These are phyloP conservation scores for Tulasnella calospora DNA, from an alignment of 768 basidiomycete species.

Conservation along the genomic window DNA sequence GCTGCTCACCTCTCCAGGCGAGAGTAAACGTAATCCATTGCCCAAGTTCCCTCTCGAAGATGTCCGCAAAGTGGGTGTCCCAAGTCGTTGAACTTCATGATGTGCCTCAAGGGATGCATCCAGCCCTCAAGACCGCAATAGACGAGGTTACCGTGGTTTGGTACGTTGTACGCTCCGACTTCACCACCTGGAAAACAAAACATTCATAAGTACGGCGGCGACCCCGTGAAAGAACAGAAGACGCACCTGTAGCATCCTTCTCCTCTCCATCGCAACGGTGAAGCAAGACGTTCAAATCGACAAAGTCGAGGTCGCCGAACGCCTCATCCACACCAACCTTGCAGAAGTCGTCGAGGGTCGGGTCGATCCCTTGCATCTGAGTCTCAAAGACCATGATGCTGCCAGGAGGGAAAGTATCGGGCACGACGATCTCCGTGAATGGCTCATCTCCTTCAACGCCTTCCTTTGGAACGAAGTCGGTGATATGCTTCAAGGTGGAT, in stretches of 20 bases:
- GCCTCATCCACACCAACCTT: slow-evolving; percentile 63
- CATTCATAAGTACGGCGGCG: background rate
- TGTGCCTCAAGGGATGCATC: slow-evolving; percentile 81
- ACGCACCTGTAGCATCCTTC: slow-evolving; percentile 65
- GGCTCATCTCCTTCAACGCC: slow-evolving; percentile 62
- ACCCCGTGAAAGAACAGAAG: background rate
- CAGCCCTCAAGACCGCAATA: slow-evolving; percentile 97
- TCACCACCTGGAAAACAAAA: slow-evolving; percentile 45
- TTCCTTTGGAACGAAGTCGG: slow-evolving; percentile 53
- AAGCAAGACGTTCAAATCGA: slow-evolving; percentile 85
- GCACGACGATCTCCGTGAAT: slow-evolving; percentile 74
- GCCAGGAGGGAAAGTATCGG: slow-evolving; percentile 90
- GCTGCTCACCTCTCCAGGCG: slow-evolving; percentile 65
- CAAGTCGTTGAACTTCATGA: slow-evolving; percentile 87
- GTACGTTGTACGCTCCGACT: slow-evolving; percentile 78
- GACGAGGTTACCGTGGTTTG: slow-evolving; percentile 63
- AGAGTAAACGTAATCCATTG: slow-evolving; percentile 76
- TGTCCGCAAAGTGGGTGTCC: slow-evolving; percentile 89
- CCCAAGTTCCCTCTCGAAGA: slow-evolving; percentile 84
- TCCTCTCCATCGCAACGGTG: slow-evolving; percentile 89
- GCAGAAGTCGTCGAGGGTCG: slow-evolving; percentile 69
- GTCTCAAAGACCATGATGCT: slow-evolving; percentile 92
- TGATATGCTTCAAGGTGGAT: slow-evolving; percentile 59
- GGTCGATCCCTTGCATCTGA: slow-evolving; percentile 66
- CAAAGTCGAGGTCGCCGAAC: slow-evolving; percentile 65